Percentiles rank a stretch among this genome's conserved stretches.
These are phyloP conservation scores for Stropharia rugosoannulata DNA, from an alignment of 768 basidiomycete species.

Conservation along the genomic window DNA sequence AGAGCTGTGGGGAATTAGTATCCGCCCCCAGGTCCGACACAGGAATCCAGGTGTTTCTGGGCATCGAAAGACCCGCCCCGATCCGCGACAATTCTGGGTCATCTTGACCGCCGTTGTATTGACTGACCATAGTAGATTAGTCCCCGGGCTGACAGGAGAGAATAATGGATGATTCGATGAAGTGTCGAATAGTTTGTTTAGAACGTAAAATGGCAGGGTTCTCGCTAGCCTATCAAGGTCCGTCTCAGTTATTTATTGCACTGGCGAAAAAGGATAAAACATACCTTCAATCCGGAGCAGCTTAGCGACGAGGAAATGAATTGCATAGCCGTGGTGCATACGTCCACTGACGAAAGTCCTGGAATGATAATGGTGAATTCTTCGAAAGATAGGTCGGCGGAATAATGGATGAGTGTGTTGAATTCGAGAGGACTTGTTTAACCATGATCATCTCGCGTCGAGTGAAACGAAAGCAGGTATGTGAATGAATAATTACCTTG, in stretches of 20 bases:
- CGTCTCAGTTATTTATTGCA: background rate
- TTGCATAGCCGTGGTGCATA: no score
- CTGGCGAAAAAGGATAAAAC: background rate
- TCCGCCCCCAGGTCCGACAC: background rate
- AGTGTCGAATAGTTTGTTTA: background rate
- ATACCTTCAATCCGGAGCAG: background rate
- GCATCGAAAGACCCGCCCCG: background rate
- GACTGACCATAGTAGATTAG: background rate
- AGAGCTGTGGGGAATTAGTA: background rate
- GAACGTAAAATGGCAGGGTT: conserved; percentile 2
- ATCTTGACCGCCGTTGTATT: background rate
- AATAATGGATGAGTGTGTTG: no score
- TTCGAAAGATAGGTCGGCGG: no score
- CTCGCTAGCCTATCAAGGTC: background rate
- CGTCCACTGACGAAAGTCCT: no score
- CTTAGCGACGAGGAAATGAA: no score
- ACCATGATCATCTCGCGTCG: no score
- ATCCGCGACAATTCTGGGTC: background rate
- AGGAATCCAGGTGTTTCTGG: background rate
- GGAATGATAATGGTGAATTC: no score
- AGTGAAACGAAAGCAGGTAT: no score
- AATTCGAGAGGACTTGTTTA: no score
- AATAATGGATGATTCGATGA: background rate
- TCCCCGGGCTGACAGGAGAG: background rate
- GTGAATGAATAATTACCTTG: no score